Conservation (phyloP, 1,284 basidiomycete genomes). For the Athelia psychrophila region DNA sequence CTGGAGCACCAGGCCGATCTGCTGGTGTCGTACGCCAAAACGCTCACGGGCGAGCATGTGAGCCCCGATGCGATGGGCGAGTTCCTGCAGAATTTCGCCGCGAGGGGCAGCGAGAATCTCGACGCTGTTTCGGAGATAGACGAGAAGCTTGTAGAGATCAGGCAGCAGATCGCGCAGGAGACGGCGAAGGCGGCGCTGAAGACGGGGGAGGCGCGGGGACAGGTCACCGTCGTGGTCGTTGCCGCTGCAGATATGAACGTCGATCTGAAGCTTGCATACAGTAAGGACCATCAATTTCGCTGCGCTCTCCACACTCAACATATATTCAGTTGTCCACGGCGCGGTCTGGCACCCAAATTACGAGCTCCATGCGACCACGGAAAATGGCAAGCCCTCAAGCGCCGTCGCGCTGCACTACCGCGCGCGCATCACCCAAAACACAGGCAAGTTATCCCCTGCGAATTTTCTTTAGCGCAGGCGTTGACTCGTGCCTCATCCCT, state of each 20-base stretch:
- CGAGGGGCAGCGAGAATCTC: slow-evolving; percentile 34
- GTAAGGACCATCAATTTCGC: slow-evolving; percentile 29
- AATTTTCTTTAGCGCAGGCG: too few species aligned
- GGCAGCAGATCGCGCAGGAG: slow-evolving; percentile 36
- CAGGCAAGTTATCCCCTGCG: too few species aligned
- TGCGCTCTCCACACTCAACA: background rate
- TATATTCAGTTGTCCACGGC: slow-evolving; percentile 42
- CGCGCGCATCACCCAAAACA: slow-evolving; percentile 45
- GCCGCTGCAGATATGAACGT: slow-evolving; percentile 32
- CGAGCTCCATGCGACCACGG: slow-evolving; percentile 51
- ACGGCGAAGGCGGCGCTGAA: slow-evolving; percentile 27
- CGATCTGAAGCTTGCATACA: slow-evolving; percentile 52
- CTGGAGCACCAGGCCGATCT: slow-evolving; percentile 37
- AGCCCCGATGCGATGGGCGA: slow-evolving; percentile 30
- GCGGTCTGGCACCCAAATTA: slow-evolving; percentile 53
- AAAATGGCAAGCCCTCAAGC: slow-evolving; percentile 38
- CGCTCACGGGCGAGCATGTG: slow-evolving; percentile 42
- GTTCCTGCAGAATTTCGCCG: slow-evolving; percentile 42
- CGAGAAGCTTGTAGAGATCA: slow-evolving; percentile 38
- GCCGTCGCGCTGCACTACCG: slow-evolving; percentile 52
- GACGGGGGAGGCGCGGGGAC: slow-evolving; percentile 32
- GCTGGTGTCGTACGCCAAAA: slow-evolving; percentile 40
- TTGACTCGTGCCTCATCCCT: too few species aligned
- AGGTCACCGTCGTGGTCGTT: slow-evolving; percentile 29
- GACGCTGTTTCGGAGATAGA: slow-evolving; percentile 32